These are phyloP conservation scores for Rhizopus arrhizus DNA, from an alignment of 371 early-diverging fungal genomes.

Conservation along the genomic window DNA sequence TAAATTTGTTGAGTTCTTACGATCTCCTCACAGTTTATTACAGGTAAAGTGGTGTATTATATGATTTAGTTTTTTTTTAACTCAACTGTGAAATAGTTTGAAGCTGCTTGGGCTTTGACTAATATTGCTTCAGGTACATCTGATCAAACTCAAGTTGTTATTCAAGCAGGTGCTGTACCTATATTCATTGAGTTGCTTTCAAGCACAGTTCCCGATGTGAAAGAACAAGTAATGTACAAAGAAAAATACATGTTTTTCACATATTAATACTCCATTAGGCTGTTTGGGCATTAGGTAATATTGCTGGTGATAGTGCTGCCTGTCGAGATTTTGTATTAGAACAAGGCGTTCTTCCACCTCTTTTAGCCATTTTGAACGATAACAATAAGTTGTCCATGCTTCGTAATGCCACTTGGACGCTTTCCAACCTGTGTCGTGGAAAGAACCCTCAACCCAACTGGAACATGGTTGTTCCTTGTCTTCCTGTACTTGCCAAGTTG, in stretches of 20 bases:
- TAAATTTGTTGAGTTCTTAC: conserved; percentile 93
- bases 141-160: conserved; percentile 92
- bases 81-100: conserved; percentile 71
- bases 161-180: conserved; percentile 92
- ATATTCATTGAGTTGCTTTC: conserved; percentile 88
- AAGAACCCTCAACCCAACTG: conserved; percentile 97
- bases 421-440: conserved; percentile 99
- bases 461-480: conserved; percentile 80
- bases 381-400: conserved; percentile 92
- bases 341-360: conserved; percentile 81
- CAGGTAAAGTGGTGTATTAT: conserved; percentile 66
- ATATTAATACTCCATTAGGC: conserved; percentile 58
- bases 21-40: conserved; percentile 70
- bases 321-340: conserved; percentile 95
- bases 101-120: conserved; percentile 99
- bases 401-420: conserved; percentile 98
- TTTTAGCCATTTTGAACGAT: conserved; percentile 82
- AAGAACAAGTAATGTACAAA: conserved; percentile 80
- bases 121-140: conserved; percentile 99
- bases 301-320: conserved; percentile 97
- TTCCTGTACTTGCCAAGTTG: conserved; percentile 85
- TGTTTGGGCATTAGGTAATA: conserved; percentile 99
- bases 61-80: neutral
- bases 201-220: conserved; percentile 85
- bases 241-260: neutral